Evolutionary conservation across 2,329 filamentous ascomycete species (phyloP).

Genomic region (Trichoderma sp.): DNA sequence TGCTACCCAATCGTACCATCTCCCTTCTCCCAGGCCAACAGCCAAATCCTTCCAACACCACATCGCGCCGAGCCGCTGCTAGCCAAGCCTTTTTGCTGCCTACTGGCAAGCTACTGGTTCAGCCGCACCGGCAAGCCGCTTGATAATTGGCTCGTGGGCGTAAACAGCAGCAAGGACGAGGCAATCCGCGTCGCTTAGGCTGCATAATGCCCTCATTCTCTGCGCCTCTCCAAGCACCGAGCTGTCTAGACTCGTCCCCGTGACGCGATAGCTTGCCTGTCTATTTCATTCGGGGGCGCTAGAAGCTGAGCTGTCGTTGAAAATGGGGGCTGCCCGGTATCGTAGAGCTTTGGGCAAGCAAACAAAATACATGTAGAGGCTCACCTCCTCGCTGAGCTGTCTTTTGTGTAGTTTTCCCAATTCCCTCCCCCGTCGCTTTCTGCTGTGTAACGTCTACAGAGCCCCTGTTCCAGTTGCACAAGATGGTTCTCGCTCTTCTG

Average conservation of each 20-base stretch:
- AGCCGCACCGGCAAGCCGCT: slow-evolving; percentile 20
- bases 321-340: slow-evolving; percentile 5
- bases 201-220: slow-evolving; percentile 14
- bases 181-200: slow-evolving; percentile 16
- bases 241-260: slow-evolving; percentile 10
- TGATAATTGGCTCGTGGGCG: slow-evolving; percentile 7
- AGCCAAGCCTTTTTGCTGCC: slow-evolving; percentile 15
- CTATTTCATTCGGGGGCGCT: background rate
- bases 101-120: slow-evolving; percentile 7
- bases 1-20: background rate
- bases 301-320: slow-evolving; percentile 10
- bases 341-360: background rate
- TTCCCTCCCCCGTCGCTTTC: background rate
- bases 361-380: background rate
- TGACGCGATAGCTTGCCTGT: background rate
- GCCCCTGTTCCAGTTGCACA: background rate
- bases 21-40: background rate
- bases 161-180: background rate
- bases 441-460: background rate
- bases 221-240: slow-evolving; percentile 2
- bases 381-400: background rate
- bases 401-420: background rate
- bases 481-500: slow-evolving; percentile 14
- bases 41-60: slow-evolving; percentile 6
- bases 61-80: slow-evolving; percentile 9